Evolutionary conservation across 2,329 filamentous ascomycete genomes (phyloP).

Genomic region (Phaeosphaeriaceae sp.): DNA sequence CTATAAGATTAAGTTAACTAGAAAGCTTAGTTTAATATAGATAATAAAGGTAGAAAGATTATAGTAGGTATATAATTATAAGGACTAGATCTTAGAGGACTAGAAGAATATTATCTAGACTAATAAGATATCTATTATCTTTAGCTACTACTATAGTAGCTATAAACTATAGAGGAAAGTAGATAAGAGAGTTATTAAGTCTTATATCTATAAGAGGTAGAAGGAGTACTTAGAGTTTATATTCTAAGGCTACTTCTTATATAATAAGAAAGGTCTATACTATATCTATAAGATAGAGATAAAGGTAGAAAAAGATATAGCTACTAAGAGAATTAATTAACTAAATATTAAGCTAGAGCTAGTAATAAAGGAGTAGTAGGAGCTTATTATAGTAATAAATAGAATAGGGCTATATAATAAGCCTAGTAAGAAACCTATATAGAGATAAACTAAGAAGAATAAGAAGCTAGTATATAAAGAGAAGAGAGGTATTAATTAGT

Average conservation of each 20-base stretch:
- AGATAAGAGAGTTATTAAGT: conserved; percentile 10
- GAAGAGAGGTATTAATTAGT: too few relatives aligned
- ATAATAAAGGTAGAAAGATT: too few relatives aligned
- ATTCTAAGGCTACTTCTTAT: not conserved
- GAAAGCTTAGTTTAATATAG: too few relatives aligned
- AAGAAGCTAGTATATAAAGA: too few relatives aligned
- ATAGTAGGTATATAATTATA: too few relatives aligned
- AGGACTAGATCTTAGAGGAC: too few relatives aligned
- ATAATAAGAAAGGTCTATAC: conserved; percentile 4
- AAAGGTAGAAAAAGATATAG: conserved; percentile 4
- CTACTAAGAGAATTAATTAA: conserved; percentile 4
- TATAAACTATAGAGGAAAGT: conserved; percentile 12
- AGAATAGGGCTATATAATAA: too few relatives aligned
- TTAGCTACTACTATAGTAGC: conserved; percentile 2
- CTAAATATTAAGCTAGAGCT: conserved; percentile 14
- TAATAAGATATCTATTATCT: too few relatives aligned
- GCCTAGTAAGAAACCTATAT: too few relatives aligned
- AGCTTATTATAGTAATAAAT: conserved; percentile 11
- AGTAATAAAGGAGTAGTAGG: conserved; percentile 9
- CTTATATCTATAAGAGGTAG: conserved; percentile 14
- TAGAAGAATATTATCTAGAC: too few relatives aligned
- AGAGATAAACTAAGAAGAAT: too few relatives aligned
- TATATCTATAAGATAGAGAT: conserved; percentile 6
- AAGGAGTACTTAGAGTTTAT: conserved; percentile 11
- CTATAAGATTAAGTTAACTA: too few relatives aligned